Evolutionary conservation across 148 eudicot genomes (phyloP), one percentile per base, ranked within the genome.

Genomic region (Camellia sinensis): DNA sequence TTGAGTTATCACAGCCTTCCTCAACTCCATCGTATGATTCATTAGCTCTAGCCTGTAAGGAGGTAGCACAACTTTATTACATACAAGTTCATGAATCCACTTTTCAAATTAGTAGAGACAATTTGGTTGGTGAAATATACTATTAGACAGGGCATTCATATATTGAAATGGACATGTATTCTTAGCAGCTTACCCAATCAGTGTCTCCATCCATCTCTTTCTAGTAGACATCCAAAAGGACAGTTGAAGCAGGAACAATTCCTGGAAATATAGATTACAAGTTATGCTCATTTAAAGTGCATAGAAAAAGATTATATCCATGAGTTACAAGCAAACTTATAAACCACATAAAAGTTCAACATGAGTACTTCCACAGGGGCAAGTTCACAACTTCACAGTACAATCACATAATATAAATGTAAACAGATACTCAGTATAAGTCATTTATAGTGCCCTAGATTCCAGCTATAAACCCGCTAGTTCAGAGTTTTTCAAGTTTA

Each of bases 1-100:
- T 89, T 43, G 92, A 91, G 85, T 95, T 93, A 73, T 93, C 99
- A 84, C 91, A 91, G 69, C 89, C 98, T 83, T 96, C 99, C 84
- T 93, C 98, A 84, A 82, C 89, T 79, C 90, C 97, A 78, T 92
- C 97, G 83, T 84, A 87, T 79, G 86, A 73, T 83, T 93, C 99
- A 88, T 91, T 90, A 22, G 89, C 88, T 88, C 90, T 93, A 57
- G 87, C 87, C 98, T 95, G 86, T 73, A 82, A 60, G 71, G 64
- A 86, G 66, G 57, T 64, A 73, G 11, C 64, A 79, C n/a, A 53
- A 80, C 45, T 60, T 70, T 44, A 62, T 37, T 50, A n/a, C 74
- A 53, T 59, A 29, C 73, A 7, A 79, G 61, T 15, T 22, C 63
- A 64, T 29, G 61, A 66, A 14, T 73, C 52, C 74, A 75, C 64